Percentiles rank a stretch among this genome's conserved stretches.
Conservation (phyloP, 768 basidiomycete species). For the Neoboletus subvelutipes region DNA sequence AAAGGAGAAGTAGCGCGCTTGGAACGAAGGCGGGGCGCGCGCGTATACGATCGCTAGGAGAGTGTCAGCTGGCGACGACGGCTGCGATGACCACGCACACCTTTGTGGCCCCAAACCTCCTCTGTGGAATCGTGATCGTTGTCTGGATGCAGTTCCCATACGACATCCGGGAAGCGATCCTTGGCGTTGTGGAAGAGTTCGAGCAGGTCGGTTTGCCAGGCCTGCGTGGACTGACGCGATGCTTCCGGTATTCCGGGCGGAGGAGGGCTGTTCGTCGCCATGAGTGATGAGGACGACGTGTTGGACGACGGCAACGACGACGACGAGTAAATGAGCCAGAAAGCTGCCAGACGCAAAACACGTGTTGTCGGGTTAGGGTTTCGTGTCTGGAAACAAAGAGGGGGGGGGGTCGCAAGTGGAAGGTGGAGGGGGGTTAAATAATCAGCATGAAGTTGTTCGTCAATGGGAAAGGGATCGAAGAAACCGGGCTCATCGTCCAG, state of each 20-base stretch:
- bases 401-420: slow-evolving; percentile 1
- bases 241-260: slow-evolving; percentile 49
- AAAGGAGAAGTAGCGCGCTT: slow-evolving; percentile 84
- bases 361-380: slow-evolving; percentile 34
- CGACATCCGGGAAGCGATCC: slow-evolving; percentile 93
- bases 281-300: slow-evolving; percentile 26
- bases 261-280: slow-evolving; percentile 29
- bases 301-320: slow-evolving; percentile 25
- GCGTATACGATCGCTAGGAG: slow-evolving; percentile 86
- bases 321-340: slow-evolving; percentile 11
- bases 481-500: neutral
- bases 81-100: slow-evolving; percentile 40
- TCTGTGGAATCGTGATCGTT: slow-evolving; percentile 49
- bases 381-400: neutral
- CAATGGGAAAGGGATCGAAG: slow-evolving; percentile 9
- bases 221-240: slow-evolving; percentile 59
- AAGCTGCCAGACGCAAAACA: slow-evolving; percentile 24
- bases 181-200: slow-evolving; percentile 78
- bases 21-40: slow-evolving; percentile 89
- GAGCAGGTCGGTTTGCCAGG: slow-evolving; percentile 83
- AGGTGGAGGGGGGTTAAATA: neutral
- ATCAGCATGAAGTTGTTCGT: too few species aligned
- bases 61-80: slow-evolving; percentile 1
- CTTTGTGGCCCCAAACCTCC: slow-evolving; percentile 92
- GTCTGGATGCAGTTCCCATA: slow-evolving; percentile 78